These are phyloP conservation scores for Leptomonas seymouri DNA, from an alignment of 208 protist species.

Conservation along the genomic window DNA sequence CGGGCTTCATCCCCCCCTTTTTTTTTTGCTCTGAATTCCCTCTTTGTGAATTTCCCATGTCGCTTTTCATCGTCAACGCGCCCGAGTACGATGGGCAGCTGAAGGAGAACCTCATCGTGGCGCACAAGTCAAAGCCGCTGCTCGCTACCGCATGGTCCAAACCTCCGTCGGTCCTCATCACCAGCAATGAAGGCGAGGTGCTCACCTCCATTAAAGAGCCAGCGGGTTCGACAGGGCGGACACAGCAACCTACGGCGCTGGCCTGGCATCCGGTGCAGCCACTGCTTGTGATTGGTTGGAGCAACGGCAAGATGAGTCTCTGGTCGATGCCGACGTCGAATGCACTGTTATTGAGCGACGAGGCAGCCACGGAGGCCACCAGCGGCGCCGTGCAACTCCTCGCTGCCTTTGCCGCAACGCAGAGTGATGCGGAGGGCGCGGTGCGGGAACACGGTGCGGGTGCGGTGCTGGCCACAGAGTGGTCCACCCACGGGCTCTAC, in stretches of 20 bases:
- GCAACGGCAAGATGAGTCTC: slow-evolving; percentile 68
- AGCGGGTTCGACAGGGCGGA: slow-evolving; percentile 22
- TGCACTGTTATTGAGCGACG: slow-evolving; percentile 39
- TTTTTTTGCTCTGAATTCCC: slow-evolving; percentile 8
- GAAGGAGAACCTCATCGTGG: slow-evolving; percentile 50
- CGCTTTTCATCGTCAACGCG: slow-evolving; percentile 75
- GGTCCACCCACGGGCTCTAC: slow-evolving; percentile 63
- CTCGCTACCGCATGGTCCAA: slow-evolving; percentile 71
- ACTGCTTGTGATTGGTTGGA: slow-evolving; percentile 85
- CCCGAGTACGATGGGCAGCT: slow-evolving; percentile 61
- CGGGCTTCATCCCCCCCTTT: slow-evolving; percentile 6
- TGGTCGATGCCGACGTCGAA: slow-evolving; percentile 54
- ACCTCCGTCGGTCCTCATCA: slow-evolving; percentile 74
- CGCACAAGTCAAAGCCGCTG: slow-evolving; percentile 63
- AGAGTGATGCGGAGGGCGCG: slow-evolving; percentile 61
- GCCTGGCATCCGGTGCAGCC: slow-evolving; percentile 86
- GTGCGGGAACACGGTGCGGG: slow-evolving; percentile 62
- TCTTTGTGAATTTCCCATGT: slow-evolving; percentile 34
- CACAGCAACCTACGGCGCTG: slow-evolving; percentile 47
- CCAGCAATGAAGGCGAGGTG: slow-evolving; percentile 81
- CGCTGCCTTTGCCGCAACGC: slow-evolving; percentile 38
- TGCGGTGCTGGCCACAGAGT: slow-evolving; percentile 50
- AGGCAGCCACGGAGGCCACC: slow-evolving; percentile 12
- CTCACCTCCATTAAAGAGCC: slow-evolving; percentile 54
- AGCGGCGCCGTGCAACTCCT: slow-evolving; percentile 40